Evolutionary conservation across 2,329 filamentous ascomycete genomes (phyloP), one percentile per base, ranked within the genome.

Genomic region (Proliferodiscus dingleyae): DNA sequence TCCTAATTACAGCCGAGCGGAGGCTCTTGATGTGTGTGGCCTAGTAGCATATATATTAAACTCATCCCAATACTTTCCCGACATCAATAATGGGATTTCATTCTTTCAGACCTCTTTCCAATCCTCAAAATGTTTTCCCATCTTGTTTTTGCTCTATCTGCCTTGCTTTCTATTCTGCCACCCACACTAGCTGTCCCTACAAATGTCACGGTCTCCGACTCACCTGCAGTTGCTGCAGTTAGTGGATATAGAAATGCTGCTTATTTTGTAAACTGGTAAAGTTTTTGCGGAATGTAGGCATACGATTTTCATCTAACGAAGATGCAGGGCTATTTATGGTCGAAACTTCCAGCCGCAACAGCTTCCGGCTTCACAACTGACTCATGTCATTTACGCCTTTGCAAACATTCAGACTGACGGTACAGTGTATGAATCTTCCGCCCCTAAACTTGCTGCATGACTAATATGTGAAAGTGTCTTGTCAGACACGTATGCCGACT

Each of bases 301-400:
- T 18, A 19, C 2, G 15, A 11, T 16, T 5, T 11, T 18, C 32
- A 9, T 18, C 43, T 45, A 10, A 45, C 24, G 24, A 13, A 5
- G 13, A n/a, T 13, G 9, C 8, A 76, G 74, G 85, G 83, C 78
- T 33, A 86, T 88, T 41, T 93, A 95, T 60, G 81, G 70, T 19
- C 77, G 87, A 44, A 78, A 86, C 52, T 88, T 84, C 60, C 75
- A 85, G 45, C 84, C 87, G 0, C 75, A 83, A 41, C 73, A 88
- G 55, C 73, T 95, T 7, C 84, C 84, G 0, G 78, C 73, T 2
- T 72, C 78, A 2, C 72, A 88, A 51, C 68, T 95, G 41, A 91
- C 85, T 0, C 87, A 93, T 57, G 72, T 95, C 2, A 73, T 95
- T 2, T 95, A 80, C 59, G 77, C 89, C 2, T 95, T 95, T 65